Evolutionary conservation across 2,329 filamentous ascomycete genomes (phyloP).

Genomic region (Trichoderma sp.): DNA sequence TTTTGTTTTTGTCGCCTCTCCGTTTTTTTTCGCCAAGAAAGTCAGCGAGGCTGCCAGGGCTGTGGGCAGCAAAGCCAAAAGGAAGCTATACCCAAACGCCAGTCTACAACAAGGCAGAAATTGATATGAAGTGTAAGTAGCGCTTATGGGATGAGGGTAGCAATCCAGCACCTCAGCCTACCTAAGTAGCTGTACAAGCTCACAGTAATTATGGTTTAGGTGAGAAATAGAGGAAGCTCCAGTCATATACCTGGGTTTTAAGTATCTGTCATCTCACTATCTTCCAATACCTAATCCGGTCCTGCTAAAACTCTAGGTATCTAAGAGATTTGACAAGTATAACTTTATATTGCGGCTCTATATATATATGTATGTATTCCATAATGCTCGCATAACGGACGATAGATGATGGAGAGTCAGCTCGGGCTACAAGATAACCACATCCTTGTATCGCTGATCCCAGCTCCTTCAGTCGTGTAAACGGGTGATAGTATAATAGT

Average conservation of each 20-base stretch:
- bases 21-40: not conserved
- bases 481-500: not conserved
- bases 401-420: not conserved
- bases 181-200: not conserved
- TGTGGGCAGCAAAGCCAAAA: not conserved
- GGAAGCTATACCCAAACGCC: not conserved
- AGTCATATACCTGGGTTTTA: no score
- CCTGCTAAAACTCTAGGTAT: not conserved
- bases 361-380: not conserved
- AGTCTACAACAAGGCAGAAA: not conserved
- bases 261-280: no score
- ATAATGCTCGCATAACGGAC: not conserved
- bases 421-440: not conserved
- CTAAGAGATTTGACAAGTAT: not conserved
- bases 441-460: not conserved
- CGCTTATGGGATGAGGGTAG: not conserved
- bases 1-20: not conserved
- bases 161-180: not conserved
- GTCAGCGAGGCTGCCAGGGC: not conserved
- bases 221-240: not conserved
- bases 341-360: not conserved
- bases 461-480: not conserved
- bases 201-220: not conserved
- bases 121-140: not conserved
- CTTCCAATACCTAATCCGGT: no score